Percentiles rank a stretch among this genome's conserved stretches.
Evolutionary conservation across 2,329 filamentous ascomycete species (phyloP).

Genomic region (Scedosporium aurantiacum): DNA sequence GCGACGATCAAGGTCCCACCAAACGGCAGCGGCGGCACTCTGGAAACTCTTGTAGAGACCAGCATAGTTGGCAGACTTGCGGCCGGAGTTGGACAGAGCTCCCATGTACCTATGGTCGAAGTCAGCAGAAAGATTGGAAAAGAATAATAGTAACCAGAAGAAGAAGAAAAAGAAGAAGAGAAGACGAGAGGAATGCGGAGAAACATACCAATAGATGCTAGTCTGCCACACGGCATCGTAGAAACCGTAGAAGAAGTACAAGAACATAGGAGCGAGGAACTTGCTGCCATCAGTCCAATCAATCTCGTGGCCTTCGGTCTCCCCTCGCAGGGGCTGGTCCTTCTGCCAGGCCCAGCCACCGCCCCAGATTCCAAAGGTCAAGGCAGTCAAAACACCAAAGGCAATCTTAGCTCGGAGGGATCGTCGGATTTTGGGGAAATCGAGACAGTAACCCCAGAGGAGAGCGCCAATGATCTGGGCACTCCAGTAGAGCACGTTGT

Average conservation of each 20-base stretch:
- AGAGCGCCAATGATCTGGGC: conserved; percentile 69
- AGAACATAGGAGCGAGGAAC: conserved; percentile 71
- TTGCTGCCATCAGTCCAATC: conserved; percentile 55
- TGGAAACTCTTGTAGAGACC: conserved; percentile 82
- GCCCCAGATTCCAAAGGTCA: conserved; percentile 74
- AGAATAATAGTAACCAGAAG: too few relatives aligned
- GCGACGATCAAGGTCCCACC: conserved; percentile 56
- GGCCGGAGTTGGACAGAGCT: conserved; percentile 80
- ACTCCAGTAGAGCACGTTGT: conserved; percentile 68
- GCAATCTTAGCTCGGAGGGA: conserved; percentile 55
- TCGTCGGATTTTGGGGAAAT: conserved; percentile 48
- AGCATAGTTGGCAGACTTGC: conserved; percentile 83
- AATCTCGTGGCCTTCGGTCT: conserved; percentile 15
- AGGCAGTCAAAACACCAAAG: conserved; percentile 48
- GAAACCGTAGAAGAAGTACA: conserved; percentile 85
- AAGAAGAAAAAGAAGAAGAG: conserved; percentile 14
- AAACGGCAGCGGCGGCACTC: conserved; percentile 72
- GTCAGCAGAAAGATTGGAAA: too few relatives aligned
- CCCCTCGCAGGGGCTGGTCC: conserved; percentile 40
- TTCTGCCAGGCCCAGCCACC: conserved; percentile 70
- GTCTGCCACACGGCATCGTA: conserved; percentile 89
- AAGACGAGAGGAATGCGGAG: conserved; percentile 13
- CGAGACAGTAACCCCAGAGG: conserved; percentile 61
- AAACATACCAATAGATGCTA: conserved; percentile 79
- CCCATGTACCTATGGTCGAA: conserved; percentile 71